Evolutionary conservation across 2,329 filamentous ascomycete species (phyloP), one percentile per base, ranked within the genome.

Genomic region (Aspergillus melleus): DNA sequence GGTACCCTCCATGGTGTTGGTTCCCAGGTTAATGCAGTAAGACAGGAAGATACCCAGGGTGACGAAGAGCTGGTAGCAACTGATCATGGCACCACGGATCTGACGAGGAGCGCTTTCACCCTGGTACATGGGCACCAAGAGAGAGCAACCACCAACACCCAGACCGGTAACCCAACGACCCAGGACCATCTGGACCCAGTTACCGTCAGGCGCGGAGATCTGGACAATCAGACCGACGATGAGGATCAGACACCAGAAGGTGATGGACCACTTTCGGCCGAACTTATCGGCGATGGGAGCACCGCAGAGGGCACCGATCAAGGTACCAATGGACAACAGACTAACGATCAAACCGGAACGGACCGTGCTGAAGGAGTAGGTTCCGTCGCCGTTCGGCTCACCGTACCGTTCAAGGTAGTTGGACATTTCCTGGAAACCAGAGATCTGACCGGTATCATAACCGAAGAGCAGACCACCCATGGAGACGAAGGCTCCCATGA

Each of bases 61-160:
- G 65, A 81, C 77, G 54, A 81, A 80, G 6, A 81, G 74, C 64
- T 81, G 79, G 66, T 81, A 81, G 54, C 76, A 77, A 67, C 76
- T 75, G 63, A 81, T 77, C 67, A 81, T 69, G 14, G 78, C 71
- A 66, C 79, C 79, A 66, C 79, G 78, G 49, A 81, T 75, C 49
- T 81, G 75, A 55, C 77, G 74, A 3, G 79, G 79, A 2, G 75
- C 73, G 50, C 76, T 79, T 67, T 81, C 79, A 61, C 77, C 75
- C 60, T 78, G 76, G 65, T 79, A 80, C 77, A 81, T 79, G 9
- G 79, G 79, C 1, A 81, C 78, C 12, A 80, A 60, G 10, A 80
- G 66, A 20, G 74, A 77, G 64, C 79, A 75, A 10, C 73, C 77
- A 61, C 79, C 79, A 4, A 81, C 77, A 50, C 79, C 79, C 1